A percentile compares a stretch with the other conserved stretches of the same genome.
phyloP scores from a whole-genome alignment of 1,284 basidiomycete genomes.

The Heterobasidion annosum region DNA sequence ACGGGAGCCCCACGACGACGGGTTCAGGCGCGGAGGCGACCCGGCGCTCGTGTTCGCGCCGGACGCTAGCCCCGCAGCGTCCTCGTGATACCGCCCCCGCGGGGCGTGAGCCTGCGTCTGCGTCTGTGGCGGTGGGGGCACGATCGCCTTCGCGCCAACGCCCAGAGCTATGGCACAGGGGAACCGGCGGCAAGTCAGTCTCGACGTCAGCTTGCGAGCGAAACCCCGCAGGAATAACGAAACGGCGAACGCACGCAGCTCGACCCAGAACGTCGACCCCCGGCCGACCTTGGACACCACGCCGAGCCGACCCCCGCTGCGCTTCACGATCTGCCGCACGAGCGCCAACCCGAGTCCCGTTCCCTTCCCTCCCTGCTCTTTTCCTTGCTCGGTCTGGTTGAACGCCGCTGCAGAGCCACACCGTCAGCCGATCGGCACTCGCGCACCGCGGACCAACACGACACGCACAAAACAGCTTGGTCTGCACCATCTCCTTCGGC shows the following conservation, averaged over 20 bases:
- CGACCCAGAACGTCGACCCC: slow-evolving; percentile 76
- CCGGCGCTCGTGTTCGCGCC: no score
- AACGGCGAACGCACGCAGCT: slow-evolving; percentile 40
- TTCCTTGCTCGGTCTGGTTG: slow-evolving; percentile 74
- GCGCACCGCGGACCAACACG: neutral
- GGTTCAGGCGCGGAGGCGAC: neutral
- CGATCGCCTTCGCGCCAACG: slow-evolving; percentile 25
- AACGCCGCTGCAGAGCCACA: slow-evolving; percentile 42
- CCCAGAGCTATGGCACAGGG: slow-evolving; percentile 22
- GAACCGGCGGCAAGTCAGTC: neutral
- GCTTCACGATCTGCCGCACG: slow-evolving; percentile 84
- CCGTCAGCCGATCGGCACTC: neutral
- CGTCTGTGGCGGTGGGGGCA: slow-evolving; percentile 8
- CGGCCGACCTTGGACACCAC: slow-evolving; percentile 50
- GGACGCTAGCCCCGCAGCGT: neutral
- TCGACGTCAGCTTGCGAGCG: neutral
- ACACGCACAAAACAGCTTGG: slow-evolving; percentile 66
- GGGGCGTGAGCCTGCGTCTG: neutral
- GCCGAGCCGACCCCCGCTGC: slow-evolving; percentile 76
- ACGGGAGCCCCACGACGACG: slow-evolving; percentile 13
- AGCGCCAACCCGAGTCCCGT: slow-evolving; percentile 84
- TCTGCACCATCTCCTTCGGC: slow-evolving; percentile 62
- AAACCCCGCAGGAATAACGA: no score
- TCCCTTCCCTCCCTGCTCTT: slow-evolving; percentile 82
- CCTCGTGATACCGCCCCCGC: neutral